These are phyloP conservation scores for Dictyostelium brefeldianum DNA, from an alignment of 78 protist species.

Conservation along the genomic window DNA sequence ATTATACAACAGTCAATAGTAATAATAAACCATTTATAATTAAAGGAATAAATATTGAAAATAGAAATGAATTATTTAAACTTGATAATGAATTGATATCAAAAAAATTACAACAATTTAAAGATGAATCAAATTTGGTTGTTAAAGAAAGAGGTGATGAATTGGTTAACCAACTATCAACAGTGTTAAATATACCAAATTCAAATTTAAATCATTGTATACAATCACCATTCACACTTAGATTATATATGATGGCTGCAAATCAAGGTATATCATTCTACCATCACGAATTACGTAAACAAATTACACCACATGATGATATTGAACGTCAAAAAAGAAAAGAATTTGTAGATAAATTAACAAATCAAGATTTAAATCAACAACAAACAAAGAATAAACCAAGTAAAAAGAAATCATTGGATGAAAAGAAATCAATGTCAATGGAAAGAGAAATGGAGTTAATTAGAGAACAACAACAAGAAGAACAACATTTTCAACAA, in stretches of 20 bases:
- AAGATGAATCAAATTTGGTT: not conserved
- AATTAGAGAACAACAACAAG: slow-evolving; percentile 19
- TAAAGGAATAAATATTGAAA: not conserved
- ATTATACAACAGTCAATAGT: not conserved
- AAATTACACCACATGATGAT: slow-evolving; percentile 51
- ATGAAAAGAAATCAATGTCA: slow-evolving; percentile 22
- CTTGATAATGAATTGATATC: not conserved
- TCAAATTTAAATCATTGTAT: not conserved
- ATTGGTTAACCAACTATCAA: not conserved
- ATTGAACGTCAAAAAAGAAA: slow-evolving; percentile 39
- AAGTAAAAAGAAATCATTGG: not conserved
- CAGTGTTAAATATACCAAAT: not conserved
- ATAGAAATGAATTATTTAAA: slow-evolving; percentile 2
- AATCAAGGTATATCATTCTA: slow-evolving; percentile 52
- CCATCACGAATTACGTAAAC: slow-evolving; percentile 57
- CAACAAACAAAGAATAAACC: not conserved
- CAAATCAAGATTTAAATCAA: slow-evolving; percentile 4
- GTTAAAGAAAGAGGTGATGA: not conserved
- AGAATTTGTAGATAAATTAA: not conserved
- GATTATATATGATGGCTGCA: not conserved
- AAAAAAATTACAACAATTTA: not conserved
- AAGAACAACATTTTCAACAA: slow-evolving; percentile 33
- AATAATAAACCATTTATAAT: not conserved
- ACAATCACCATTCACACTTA: slow-evolving; percentile 37
- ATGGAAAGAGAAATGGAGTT: slow-evolving; percentile 19